Conservation (phyloP, 495 filamentous ascomycete species). For the Letharia columbiana region DNA sequence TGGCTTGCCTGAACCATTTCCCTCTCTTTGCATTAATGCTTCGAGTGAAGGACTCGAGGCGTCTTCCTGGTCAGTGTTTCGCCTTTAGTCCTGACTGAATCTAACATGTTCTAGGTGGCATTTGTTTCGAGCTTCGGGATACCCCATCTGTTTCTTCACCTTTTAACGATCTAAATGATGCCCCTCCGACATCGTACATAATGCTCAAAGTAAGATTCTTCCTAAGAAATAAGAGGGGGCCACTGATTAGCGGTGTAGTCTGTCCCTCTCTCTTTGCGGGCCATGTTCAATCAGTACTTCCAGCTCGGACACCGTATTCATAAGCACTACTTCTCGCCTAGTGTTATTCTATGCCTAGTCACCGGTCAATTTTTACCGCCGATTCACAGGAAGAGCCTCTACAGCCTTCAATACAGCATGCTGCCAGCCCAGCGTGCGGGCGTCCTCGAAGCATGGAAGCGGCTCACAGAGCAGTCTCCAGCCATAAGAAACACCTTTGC, state of each 20-base stretch:
- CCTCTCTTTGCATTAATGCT: slow-evolving; percentile 97
- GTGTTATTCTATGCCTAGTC: slow-evolving; percentile 76
- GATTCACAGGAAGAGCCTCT: slow-evolving; percentile 87
- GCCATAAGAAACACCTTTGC: slow-evolving; percentile 7
- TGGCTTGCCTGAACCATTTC: slow-evolving; percentile 96
- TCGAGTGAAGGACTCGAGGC: slow-evolving; percentile 81
- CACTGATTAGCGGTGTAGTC: slow-evolving; percentile 44
- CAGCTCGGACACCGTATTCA: slow-evolving; percentile 85
- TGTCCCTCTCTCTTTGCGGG: slow-evolving; percentile 76
- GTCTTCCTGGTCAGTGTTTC: slow-evolving; percentile 61
- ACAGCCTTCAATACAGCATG: slow-evolving; percentile 98
- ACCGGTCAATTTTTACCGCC: slow-evolving; percentile 87
- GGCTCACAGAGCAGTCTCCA: slow-evolving; percentile 48
- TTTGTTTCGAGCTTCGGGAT: slow-evolving; percentile 84
- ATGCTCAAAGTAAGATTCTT: slow-evolving; percentile 56
- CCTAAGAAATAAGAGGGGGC: not conserved
- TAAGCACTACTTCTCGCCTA: slow-evolving; percentile 86
- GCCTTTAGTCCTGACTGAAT: not conserved
- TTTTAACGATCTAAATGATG: slow-evolving; percentile 19
- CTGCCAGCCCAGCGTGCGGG: slow-evolving; percentile 72
- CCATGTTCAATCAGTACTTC: slow-evolving; percentile 96
- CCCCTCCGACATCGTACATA: slow-evolving; percentile 61
- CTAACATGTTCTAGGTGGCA: slow-evolving; percentile 51
- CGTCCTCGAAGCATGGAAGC: slow-evolving; percentile 76
- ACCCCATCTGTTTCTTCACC: slow-evolving; percentile 42